Base-by-base conservation (phyloP, 768 basidiomycete genomes). In the Tricholoma terreum region DNA sequence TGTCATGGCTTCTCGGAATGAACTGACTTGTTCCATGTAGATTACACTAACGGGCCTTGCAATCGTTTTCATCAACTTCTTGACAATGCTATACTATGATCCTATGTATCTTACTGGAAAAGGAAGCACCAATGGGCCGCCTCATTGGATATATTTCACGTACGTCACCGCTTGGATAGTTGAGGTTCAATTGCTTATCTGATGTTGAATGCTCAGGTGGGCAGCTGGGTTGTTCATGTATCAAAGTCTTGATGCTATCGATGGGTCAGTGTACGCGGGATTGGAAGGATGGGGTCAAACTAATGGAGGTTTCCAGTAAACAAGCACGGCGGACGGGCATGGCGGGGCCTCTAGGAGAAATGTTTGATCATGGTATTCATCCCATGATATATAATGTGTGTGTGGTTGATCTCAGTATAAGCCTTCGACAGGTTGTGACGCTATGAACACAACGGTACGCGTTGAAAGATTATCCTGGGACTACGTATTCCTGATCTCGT, bases 301-400 rank as follows among this genome's bases (percentile, higher is more conserved):
- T 33, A 54, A 43, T 21, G 50, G 31, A 45, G 24, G 14, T 15
- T 21, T 50, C 31, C 52, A 93, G 96, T 14, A 98, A 98, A 71
- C 97, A 99, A 73, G 97, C 97, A 19, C 78, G 97, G 60, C 76
- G 96, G 51, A 96, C 94, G 1, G 94, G 94, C 1, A 98, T 97
- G 92, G 90, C 94, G n/a, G 92, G 97, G 4, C 96, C 96, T 22
- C 75, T 98, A 31, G 97, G 97, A 15, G 92, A 99, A 71, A 88
- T 98, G 86, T 99, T 99, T 70, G 97, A 99, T 68, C 97, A 98
- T 72, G 96, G 94, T 88, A 63, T 50, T 78, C 64, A 10, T 31
- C 36, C 14, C 34, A 7, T 45, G 6, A 31, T 56, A 10, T 54
- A 15, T 24, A 15, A 11, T 46, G 15, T 24, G 12, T 61, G 10